Evolutionary conservation across 139 green algal species (phyloP).

Genomic region (Diplosphaera chodatii): DNA sequence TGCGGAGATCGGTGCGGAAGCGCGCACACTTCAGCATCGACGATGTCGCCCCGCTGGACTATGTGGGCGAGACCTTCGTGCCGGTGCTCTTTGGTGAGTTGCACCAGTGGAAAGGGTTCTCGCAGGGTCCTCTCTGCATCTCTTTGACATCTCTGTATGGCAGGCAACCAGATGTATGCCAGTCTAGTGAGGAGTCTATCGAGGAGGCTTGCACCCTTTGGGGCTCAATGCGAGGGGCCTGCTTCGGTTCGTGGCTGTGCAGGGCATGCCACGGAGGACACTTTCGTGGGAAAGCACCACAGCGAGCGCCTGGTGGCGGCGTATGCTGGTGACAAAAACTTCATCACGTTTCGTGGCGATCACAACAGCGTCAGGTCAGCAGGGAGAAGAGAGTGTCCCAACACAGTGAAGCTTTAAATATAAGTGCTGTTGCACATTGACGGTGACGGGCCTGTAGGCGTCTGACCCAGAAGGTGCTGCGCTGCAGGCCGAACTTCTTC

Average conservation of each 20-base stretch:
- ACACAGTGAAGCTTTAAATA: too few relatives aligned
- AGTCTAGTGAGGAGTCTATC: too few relatives aligned
- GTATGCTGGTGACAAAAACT: conserved; percentile 83
- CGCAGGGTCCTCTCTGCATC: too few relatives aligned
- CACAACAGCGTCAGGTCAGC: conserved; percentile 77
- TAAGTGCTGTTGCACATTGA: too few relatives aligned
- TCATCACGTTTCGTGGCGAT: conserved; percentile 84
- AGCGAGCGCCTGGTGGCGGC: conserved; percentile 53
- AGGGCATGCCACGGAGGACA: conserved; percentile 72
- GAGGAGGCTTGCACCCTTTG: too few relatives aligned
- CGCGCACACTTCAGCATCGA: conserved; percentile 77
- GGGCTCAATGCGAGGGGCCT: too few relatives aligned
- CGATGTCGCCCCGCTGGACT: conserved; percentile 51
- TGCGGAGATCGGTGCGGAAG: conserved; percentile 63
- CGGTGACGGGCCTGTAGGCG: too few relatives aligned
- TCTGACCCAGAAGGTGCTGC: too few relatives aligned
- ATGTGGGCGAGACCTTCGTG: conserved; percentile 48
- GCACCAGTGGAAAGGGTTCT: too few relatives aligned
- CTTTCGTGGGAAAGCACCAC: conserved; percentile 73
- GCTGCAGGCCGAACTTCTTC: conserved; percentile 64
- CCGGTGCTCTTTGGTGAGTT: conserved; percentile 81
- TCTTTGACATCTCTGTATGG: too few relatives aligned
- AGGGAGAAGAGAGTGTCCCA: too few relatives aligned
- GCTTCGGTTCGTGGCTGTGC: too few relatives aligned
- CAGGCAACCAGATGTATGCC: not conserved